Percentiles rank a stretch among this genome's conserved stretches.
phyloP scores from a whole-genome alignment of 139 green algal species.

The Edaphochlamys debaryana region DNA sequence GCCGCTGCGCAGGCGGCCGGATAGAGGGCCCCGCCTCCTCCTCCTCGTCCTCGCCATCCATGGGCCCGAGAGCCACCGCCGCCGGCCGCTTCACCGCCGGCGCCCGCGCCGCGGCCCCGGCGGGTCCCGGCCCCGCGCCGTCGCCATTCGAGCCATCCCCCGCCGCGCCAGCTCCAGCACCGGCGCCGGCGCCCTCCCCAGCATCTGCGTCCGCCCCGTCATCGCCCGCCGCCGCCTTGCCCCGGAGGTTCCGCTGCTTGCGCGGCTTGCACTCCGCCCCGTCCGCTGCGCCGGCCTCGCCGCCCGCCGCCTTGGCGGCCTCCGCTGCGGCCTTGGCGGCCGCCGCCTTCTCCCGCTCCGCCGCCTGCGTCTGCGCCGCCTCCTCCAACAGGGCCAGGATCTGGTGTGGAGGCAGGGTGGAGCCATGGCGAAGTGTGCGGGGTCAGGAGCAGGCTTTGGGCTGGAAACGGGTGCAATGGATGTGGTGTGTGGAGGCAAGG shows the following conservation, averaged over 20 bases:
- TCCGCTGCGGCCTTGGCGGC: not conserved
- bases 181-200: not conserved
- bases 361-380: not conserved
- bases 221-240: not conserved
- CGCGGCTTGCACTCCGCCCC: not conserved
- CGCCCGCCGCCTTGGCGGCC: not conserved
- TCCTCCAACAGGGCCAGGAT: constrained; percentile 12
- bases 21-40: constrained; percentile 1
- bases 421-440: too few species aligned
- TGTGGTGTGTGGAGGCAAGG: too few species aligned
- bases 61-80: constrained; percentile 4
- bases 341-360: not conserved
- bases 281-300: not conserved
- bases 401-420: not conserved
- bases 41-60: constrained; percentile 29
- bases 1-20: constrained; percentile 18
- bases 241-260: constrained; percentile 27
- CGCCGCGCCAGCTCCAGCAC: too few species aligned
- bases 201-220: not conserved
- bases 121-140: not conserved
- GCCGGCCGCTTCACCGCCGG: not conserved
- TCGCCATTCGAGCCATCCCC: too few species aligned
- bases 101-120: not conserved
- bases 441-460: too few species aligned
- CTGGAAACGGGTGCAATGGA: too few species aligned